phyloP scores from a whole-genome alignment of 805 yeast species.

The Naumovozyma castellii region DNA sequence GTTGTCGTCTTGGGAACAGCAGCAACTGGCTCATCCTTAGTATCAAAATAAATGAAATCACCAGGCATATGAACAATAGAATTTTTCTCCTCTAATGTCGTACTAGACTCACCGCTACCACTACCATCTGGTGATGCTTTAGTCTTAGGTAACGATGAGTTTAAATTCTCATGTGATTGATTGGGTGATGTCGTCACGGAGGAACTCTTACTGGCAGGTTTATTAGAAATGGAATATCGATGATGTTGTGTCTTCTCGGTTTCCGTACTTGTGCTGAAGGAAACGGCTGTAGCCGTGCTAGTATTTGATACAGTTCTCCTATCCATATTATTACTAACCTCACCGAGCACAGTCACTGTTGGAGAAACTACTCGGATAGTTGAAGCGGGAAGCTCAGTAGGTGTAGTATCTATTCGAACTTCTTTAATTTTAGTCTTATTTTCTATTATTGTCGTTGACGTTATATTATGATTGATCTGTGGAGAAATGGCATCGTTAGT shows the following conservation, averaged over 20 bases:
- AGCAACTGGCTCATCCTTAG: conserved; percentile 4
- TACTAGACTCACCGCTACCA: conserved; percentile 1
- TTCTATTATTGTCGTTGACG: background rate
- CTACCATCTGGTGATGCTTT: background rate
- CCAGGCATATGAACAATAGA: conserved; percentile 31
- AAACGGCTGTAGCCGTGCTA: background rate
- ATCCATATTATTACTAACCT: background rate
- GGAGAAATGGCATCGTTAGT: too few species aligned
- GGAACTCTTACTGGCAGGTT: conserved; percentile 27
- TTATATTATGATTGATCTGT: too few species aligned
- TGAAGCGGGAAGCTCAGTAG: background rate
- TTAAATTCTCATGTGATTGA: background rate
- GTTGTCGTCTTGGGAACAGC: conserved; percentile 17
- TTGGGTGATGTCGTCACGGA: background rate
- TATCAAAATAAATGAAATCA: conserved; percentile 25
- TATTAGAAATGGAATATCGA: conserved; percentile 49
- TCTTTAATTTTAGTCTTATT: background rate
- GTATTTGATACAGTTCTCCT: background rate
- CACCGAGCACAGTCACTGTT: background rate
- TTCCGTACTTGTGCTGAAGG: background rate
- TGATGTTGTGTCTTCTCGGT: conserved; percentile 36
- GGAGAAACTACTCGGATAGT: background rate
- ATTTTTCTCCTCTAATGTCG: conserved; percentile 19
- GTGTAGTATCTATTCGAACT: background rate
- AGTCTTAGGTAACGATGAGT: too few species aligned